phyloP scores from a whole-genome alignment of 139 green algal genomes.

The Chlorella ohadii region DNA sequence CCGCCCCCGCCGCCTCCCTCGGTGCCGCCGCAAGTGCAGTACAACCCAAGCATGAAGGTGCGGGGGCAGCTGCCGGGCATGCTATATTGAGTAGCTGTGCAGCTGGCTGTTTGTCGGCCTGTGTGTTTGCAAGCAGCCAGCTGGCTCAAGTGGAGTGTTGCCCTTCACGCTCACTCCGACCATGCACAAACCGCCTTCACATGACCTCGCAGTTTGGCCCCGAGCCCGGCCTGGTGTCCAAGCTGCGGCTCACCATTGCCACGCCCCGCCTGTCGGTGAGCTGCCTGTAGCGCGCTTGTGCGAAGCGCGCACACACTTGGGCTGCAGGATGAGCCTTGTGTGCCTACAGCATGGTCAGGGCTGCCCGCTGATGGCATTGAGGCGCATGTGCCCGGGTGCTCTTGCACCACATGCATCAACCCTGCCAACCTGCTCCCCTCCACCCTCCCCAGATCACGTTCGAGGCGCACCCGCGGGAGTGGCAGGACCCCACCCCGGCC shows the following conservation, averaged over 20 bases:
- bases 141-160: no score
- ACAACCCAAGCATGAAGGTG: conserved; percentile 49
- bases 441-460: conserved; percentile 39
- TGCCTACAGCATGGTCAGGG: no score
- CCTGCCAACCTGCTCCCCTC: neutral
- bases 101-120: no score
- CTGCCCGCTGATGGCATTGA: no score
- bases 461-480: conserved; percentile 54
- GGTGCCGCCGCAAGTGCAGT: conserved; percentile 21
- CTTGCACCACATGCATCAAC: neutral
- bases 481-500: conserved; percentile 13
- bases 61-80: no score
- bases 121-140: no score
- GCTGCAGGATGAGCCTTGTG: no score
- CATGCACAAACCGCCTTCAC: no score
- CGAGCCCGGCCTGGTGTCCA: conserved; percentile 27
- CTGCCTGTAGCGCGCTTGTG: no score
- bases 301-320: no score
- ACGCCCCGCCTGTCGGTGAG: conserved; percentile 40
- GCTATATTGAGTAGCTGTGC: no score
- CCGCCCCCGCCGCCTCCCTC: neutral
- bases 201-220: conserved; percentile 41
- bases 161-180: no score
- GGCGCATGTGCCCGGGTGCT: neutral
- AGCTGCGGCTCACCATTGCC: conserved; percentile 54